Conservation (phyloP, 805 yeast genomes). For the Grigorovia yakushimaensis region DNA sequence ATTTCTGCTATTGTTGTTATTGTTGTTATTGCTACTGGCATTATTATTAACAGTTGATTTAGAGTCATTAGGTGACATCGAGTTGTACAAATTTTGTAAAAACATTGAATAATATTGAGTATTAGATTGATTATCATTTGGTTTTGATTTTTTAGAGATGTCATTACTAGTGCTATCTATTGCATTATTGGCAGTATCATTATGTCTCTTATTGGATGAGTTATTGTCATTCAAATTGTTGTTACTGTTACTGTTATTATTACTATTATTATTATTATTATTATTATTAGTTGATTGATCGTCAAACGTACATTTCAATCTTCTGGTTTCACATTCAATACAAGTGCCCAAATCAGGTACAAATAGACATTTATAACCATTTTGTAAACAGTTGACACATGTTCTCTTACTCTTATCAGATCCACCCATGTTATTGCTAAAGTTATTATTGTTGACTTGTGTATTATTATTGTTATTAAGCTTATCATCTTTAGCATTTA, state of each 20-base stretch:
- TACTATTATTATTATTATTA: not conserved
- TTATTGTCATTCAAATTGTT: not conserved
- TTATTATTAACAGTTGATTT: not conserved
- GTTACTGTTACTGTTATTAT: not conserved
- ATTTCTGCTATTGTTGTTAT: not conserved
- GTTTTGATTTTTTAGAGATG: constrained; percentile 9
- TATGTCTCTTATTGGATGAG: not conserved
- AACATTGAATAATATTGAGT: constrained; percentile 19
- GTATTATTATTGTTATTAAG: not conserved
- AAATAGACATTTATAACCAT: constrained; percentile 71
- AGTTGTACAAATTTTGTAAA: constrained; percentile 16
- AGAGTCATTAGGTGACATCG: constrained; percentile 4
- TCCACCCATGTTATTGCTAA: not conserved
- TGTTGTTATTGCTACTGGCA: not conserved
- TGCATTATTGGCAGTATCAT: not conserved
- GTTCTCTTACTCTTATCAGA: constrained; percentile 1
- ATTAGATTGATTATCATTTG: constrained; percentile 10
- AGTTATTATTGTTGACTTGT: not conserved
- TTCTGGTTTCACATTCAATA: constrained; percentile 67
- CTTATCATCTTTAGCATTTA: not conserved
- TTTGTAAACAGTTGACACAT: constrained; percentile 77
- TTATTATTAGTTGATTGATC: constrained; percentile 15
- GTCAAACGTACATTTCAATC: constrained; percentile 65
- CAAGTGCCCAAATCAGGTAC: constrained; percentile 55
- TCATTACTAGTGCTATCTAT: constrained; percentile 1